Percentiles rank a stretch among this genome's conserved stretches.
phyloP scores from a whole-genome alignment of 2,329 filamentous ascomycete genomes.

The Botrytis sinoallii region DNA sequence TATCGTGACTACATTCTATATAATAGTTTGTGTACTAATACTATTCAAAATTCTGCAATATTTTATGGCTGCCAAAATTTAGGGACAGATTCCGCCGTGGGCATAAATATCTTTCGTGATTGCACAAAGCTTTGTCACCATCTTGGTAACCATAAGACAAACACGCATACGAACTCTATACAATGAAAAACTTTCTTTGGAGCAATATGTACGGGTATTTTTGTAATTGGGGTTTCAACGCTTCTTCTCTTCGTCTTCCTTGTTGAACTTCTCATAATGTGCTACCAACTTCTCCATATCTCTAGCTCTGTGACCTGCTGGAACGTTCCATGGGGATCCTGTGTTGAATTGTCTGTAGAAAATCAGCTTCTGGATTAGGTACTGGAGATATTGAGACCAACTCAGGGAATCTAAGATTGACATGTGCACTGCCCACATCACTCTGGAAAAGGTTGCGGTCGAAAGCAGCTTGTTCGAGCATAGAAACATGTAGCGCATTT shows the following conservation, averaged over 20 bases:
- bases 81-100: neutral
- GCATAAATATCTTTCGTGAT: neutral
- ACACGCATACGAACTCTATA: neutral
- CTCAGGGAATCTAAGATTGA: conserved; percentile 62
- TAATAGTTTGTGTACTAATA: neutral
- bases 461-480: conserved; percentile 59
- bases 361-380: neutral
- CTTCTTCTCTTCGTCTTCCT: conserved; percentile 55
- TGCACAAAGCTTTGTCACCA: neutral
- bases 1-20: neutral
- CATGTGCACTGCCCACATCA: conserved; percentile 42
- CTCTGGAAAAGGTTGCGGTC: conserved; percentile 60
- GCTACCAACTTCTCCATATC: conserved; percentile 58
- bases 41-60: neutral
- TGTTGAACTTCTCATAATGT: conserved; percentile 59
- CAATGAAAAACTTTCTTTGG: conserved; percentile 10
- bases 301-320: conserved; percentile 55
- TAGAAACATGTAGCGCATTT: conserved; percentile 58
- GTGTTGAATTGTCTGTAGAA: conserved; percentile 58
- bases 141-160: conserved; percentile 5
- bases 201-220: conserved; percentile 24
- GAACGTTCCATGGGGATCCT: conserved; percentile 61
- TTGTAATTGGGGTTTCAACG: conserved; percentile 14
- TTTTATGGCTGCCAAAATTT: neutral
- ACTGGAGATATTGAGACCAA: conserved; percentile 44